Percentiles rank a stretch among this genome's conserved stretches.
phyloP scores from a whole-genome alignment of 169 alveolate genomes.

The Babesia caballi region DNA sequence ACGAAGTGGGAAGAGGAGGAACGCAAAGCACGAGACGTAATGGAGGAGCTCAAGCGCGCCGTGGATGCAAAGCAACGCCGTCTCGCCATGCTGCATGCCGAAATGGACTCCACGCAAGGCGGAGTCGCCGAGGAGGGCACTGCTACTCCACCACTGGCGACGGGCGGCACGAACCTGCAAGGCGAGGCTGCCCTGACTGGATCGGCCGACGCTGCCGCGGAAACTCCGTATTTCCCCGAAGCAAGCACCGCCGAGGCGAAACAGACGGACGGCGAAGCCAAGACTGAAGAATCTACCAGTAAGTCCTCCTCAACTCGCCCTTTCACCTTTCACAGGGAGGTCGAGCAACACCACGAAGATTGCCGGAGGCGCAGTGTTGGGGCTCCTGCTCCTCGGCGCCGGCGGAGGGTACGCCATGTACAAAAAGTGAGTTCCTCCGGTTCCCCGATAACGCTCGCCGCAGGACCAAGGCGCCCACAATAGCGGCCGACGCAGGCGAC shows the following conservation, averaged over 20 bases:
- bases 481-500: conserved; percentile 15
- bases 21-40: not conserved
- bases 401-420: conserved; percentile 65
- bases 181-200: too few relatives aligned
- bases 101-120: not conserved
- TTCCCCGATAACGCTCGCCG: not conserved
- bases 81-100: not conserved
- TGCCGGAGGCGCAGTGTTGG: conserved; percentile 61
- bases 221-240: too few relatives aligned
- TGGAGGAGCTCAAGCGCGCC: not conserved
- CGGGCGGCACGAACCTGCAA: too few relatives aligned
- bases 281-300: too few relatives aligned
- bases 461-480: conserved; percentile 10
- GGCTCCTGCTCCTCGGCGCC: conserved; percentile 53
- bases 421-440: conserved; percentile 34
- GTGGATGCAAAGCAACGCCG: not conserved
- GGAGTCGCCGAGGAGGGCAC: too few relatives aligned
- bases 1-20: not conserved
- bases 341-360: conserved; percentile 49
- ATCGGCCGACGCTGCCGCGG: too few relatives aligned
- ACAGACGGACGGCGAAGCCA: too few relatives aligned
- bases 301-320: too few relatives aligned
- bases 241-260: too few relatives aligned
- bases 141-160: too few relatives aligned
- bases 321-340: conserved; percentile 12